A percentile compares a stretch with the other conserved stretches of the same genome.
Conservation (phyloP, 2,329 filamentous ascomycete genomes). For the Aureobasidium sp. region DNA sequence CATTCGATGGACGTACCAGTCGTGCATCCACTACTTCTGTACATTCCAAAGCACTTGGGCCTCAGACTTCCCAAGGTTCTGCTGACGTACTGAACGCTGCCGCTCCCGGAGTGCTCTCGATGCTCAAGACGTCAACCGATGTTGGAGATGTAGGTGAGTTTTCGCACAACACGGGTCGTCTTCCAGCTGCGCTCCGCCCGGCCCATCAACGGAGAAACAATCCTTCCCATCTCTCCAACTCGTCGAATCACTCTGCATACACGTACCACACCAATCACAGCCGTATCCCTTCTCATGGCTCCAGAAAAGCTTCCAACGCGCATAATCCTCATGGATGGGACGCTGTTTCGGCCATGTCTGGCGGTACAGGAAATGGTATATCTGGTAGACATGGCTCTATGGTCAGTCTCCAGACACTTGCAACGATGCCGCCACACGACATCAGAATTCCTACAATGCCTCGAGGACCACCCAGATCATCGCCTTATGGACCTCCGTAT, state of each 20-base stretch:
- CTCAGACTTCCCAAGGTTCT: slow-evolving; percentile 21
- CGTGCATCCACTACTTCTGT: slow-evolving; percentile 40
- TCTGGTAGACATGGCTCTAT: slow-evolving; percentile 27
- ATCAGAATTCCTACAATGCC: slow-evolving; percentile 24
- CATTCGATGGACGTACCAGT: slow-evolving; percentile 41
- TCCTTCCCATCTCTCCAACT: slow-evolving; percentile 34
- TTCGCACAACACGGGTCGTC: slow-evolving; percentile 31
- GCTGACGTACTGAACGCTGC: slow-evolving; percentile 24
- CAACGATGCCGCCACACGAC: slow-evolving; percentile 36
- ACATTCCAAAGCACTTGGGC: slow-evolving; percentile 24
- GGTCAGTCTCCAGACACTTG: slow-evolving; percentile 36
- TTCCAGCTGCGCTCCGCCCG: slow-evolving; percentile 32
- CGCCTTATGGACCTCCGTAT: slow-evolving; percentile 14
- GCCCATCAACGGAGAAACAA: slow-evolving; percentile 30
- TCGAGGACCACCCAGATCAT: slow-evolving; percentile 14
- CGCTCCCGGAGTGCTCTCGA: slow-evolving; percentile 39
- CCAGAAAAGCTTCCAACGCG: slow-evolving; percentile 32
- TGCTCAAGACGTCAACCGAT: slow-evolving; percentile 45
- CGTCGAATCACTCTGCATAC: slow-evolving; percentile 26
- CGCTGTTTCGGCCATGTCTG: slow-evolving; percentile 33
- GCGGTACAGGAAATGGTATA: slow-evolving; percentile 16
- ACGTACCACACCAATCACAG: slow-evolving; percentile 24
- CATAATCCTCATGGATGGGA: slow-evolving; percentile 32
- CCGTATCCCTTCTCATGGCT: slow-evolving; percentile 34
- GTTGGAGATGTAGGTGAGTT: slow-evolving; percentile 39